A percentile compares a stretch with the other conserved stretches of the same genome.
These are phyloP conservation scores for Halophytophthora polymorphica DNA, from an alignment of 352 stramenopile species.

Conservation along the genomic window DNA sequence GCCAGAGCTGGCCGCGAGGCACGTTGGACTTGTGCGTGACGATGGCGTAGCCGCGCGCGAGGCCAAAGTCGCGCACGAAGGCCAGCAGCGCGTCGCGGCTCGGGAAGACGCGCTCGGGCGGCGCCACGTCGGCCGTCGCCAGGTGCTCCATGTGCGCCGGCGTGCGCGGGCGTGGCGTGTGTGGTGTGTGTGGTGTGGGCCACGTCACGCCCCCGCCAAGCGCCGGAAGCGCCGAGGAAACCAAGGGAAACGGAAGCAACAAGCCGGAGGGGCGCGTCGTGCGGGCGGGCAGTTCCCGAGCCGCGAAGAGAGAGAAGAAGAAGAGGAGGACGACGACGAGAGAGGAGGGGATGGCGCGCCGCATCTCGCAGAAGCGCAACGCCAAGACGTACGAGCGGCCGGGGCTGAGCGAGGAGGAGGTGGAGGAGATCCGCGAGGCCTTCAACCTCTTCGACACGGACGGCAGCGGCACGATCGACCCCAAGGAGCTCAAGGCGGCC, in stretches of 20 bases:
- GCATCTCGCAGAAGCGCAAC: constrained; percentile 81
- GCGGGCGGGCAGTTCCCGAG: too few relatives aligned
- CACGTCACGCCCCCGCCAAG: too few relatives aligned
- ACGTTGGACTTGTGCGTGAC: constrained; percentile 51
- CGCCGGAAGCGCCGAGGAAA: too few relatives aligned
- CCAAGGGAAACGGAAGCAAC: too few relatives aligned
- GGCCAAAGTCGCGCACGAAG: constrained; percentile 34
- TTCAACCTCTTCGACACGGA: constrained; percentile 98
- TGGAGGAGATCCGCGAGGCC: constrained; percentile 95
- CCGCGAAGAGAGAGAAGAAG: too few relatives aligned
- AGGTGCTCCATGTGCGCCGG: too few relatives aligned
- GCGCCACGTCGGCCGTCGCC: background rate
- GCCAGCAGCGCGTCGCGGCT: constrained; percentile 35
- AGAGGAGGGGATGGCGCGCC: constrained; percentile 75
- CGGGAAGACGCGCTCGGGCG: constrained; percentile 23
- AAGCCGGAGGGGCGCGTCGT: too few relatives aligned
- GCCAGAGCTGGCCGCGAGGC: constrained; percentile 41
- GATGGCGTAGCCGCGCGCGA: constrained; percentile 38
- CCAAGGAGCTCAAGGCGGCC: constrained; percentile 95
- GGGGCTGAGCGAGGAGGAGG: constrained; percentile 91
- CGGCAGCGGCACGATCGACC: constrained; percentile 95
- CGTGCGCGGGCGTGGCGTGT: too few relatives aligned
- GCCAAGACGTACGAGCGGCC: constrained; percentile 90
- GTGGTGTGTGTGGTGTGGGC: too few relatives aligned
- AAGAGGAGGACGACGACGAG: too few relatives aligned